Evolutionary conservation across 2,329 filamentous ascomycete species (phyloP).

Genomic region (Diaporthe longicolla): DNA sequence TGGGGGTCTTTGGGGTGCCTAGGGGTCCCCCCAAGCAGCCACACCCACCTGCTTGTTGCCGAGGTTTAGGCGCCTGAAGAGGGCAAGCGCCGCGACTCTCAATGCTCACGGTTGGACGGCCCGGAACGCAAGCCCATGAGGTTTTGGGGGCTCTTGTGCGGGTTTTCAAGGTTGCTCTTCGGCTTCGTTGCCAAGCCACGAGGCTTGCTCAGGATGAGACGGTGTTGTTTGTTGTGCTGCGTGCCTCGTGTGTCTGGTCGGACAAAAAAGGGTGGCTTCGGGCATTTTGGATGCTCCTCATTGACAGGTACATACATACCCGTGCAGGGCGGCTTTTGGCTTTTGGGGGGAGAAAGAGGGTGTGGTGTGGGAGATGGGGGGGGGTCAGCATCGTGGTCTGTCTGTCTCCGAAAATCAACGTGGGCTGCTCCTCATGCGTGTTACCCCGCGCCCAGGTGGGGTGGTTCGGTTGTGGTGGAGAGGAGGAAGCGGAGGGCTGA

Average conservation of each 20-base stretch:
- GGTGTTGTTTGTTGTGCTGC: neutral
- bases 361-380: neutral
- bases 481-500: neutral
- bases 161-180: neutral
- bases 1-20: no score
- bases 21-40: neutral
- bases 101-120: slow-evolving; percentile 38
- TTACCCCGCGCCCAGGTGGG: slow-evolving; percentile 37
- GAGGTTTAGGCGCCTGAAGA: slow-evolving; percentile 41
- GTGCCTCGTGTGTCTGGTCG: neutral
- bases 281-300: neutral
- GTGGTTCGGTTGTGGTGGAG: neutral
- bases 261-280: neutral
- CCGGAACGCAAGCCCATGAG: slow-evolving; percentile 31
- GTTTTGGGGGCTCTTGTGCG: neutral
- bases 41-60: slow-evolving; percentile 22
- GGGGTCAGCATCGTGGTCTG: neutral
- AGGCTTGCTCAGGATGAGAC: slow-evolving; percentile 6
- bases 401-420: slow-evolving; percentile 6
- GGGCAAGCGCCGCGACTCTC: slow-evolving; percentile 35
- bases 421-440: slow-evolving; percentile 3
- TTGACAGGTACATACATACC: neutral
- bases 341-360: neutral
- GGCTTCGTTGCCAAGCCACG: slow-evolving; percentile 20
- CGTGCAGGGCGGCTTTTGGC: neutral